Conservation (phyloP, 2,329 filamentous ascomycete genomes). For the Ceratocystis diversiconidia region DNA sequence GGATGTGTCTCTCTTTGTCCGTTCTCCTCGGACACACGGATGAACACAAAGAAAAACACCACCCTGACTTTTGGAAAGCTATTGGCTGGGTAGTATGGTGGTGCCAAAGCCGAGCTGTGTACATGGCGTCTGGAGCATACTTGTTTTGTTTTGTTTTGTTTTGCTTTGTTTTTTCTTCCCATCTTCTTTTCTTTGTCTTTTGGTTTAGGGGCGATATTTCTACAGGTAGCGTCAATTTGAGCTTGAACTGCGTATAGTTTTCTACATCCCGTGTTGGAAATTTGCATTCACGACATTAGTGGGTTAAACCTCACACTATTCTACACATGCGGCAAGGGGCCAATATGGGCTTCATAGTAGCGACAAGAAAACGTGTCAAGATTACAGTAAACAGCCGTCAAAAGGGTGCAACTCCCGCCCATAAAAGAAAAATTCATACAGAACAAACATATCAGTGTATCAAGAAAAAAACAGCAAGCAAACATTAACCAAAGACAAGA, state of each 20-base stretch:
- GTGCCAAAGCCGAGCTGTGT: not conserved
- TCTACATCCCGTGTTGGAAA: not conserved
- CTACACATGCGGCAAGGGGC: not conserved
- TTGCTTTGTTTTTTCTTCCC: not conserved
- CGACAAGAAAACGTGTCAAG: not conserved
- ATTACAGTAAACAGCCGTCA: slow-evolving; percentile 6
- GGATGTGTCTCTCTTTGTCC: not conserved
- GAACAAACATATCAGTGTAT: slow-evolving; percentile 10
- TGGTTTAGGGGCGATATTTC: not conserved
- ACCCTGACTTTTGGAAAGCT: not conserved
- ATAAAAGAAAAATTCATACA: not conserved
- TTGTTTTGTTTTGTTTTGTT: slow-evolving; percentile 3
- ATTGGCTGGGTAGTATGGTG: not conserved
- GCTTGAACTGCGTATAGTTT: not conserved
- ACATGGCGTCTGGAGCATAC: slow-evolving; percentile 7
- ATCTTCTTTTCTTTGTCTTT: not conserved
- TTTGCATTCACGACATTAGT: not conserved
- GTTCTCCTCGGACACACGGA: not conserved
- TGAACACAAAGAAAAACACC: not conserved
- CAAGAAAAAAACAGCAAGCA: slow-evolving; percentile 1
- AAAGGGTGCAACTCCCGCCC: not conserved
- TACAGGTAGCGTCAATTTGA: not conserved
- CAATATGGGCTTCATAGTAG: not conserved
- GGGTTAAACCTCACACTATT: not conserved
- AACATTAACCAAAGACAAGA: slow-evolving; percentile 4